Base-by-base conservation (phyloP, 352 stramenopile species). In the Globisporangium mamillatum region DNA sequence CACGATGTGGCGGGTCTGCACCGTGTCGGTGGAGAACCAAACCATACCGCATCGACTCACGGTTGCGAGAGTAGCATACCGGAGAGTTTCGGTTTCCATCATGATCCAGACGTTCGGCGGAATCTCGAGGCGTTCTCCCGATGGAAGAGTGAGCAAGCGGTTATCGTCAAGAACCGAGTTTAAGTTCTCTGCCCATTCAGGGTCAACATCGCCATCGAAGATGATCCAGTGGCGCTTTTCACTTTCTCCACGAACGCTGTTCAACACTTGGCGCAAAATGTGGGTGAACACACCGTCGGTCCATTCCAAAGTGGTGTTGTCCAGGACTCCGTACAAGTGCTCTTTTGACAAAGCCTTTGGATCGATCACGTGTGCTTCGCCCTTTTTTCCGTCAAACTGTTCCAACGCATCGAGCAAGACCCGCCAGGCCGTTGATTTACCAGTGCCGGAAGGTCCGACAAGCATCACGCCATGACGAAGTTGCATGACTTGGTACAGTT, bases 111-210 rank as follows among this genome's bases (percentile, higher is more conserved):
- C 96, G 75, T 99, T 99, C 3, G 93, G 78, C 18, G 98, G 97
- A 59, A 99, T 98, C 69, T 95, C 91, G 18, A 99, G 84, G 25
- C 98, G 95, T 75, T 99, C 98, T 58, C 98, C 98, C 27, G 94
- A 99, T 3, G 98, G 98, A 41, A 99, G 85, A 12, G 98, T 99
- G 24, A 99, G 80, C 36, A 99, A 75, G 27, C 98, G 98, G 84
- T 99, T 99, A 78, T 99, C 98, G 76, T 99, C 98, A 29, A 99
- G 84, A n/a, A 99, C 97, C 38, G 93, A 99, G 83, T 99, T 99
- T 46, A 99, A 90, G 76, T 99, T 99, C 77, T 99, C 98, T 41
- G 98, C 98, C 98, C 98, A 99, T 75, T 99, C 97, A n/a, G 98
- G 98, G 79, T 99, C 98, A 24, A 99, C 98, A 75, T 99, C 98